phyloP scores from a whole-genome alignment of 2,329 filamentous ascomycete species.

The Penicillium frequentans region DNA sequence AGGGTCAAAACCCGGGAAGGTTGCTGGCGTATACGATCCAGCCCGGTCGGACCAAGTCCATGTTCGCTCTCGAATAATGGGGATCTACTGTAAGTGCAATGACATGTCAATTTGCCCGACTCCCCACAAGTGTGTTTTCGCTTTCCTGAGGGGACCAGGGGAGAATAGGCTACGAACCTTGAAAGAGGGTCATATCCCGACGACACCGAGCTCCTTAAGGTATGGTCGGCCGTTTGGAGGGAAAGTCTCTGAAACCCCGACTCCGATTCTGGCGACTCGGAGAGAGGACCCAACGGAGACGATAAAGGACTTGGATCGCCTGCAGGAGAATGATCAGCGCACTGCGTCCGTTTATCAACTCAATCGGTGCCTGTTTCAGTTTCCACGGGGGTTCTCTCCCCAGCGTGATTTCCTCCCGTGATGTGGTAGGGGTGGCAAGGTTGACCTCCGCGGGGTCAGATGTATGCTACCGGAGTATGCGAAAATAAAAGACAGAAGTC shows the following conservation, averaged over 20 bases:
- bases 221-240: constrained; percentile 52
- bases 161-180: constrained; percentile 58
- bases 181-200: constrained; percentile 69
- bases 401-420: constrained; percentile 16
- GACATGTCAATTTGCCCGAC: constrained; percentile 8
- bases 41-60: constrained; percentile 78
- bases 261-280: constrained; percentile 36
- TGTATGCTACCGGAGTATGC: constrained; percentile 7
- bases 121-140: neutral
- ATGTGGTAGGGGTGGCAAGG: constrained; percentile 14
- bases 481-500: neutral
- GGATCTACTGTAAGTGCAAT: constrained; percentile 56
- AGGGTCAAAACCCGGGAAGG: constrained; percentile 65
- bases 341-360: constrained; percentile 11
- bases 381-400: constrained; percentile 7
- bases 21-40: constrained; percentile 90
- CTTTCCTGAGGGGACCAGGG: neutral
- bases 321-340: constrained; percentile 24
- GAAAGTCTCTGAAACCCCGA: constrained; percentile 49
- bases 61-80: constrained; percentile 87
- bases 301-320: constrained; percentile 43
- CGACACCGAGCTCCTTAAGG: constrained; percentile 69
- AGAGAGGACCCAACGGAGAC: constrained; percentile 37
- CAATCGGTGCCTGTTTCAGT: constrained; percentile 13
- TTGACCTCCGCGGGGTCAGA: constrained; percentile 17